Base-by-base conservation (phyloP, 139 green algal genomes). In the Auxenochlorella protothecoides region DNA sequence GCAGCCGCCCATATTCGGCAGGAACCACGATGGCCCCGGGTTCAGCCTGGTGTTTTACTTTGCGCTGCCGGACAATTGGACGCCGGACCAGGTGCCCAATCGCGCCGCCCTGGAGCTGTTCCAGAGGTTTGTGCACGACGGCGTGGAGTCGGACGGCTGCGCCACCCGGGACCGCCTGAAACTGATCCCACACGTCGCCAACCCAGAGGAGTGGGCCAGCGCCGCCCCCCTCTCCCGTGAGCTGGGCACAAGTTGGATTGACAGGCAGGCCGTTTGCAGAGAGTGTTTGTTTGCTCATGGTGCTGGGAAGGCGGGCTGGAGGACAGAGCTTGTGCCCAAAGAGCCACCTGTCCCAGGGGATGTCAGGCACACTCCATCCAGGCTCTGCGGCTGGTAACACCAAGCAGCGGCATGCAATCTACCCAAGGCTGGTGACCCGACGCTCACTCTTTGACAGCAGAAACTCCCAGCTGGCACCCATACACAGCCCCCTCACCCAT, bases 1-100 rank as follows among this genome's bases (percentile, higher is more conserved):
- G 69, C 76, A 90, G 83, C 64, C 89, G 2, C 64, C 84, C 7
- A 16, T 92, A 12, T 95, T 95, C 72, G 87, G 87, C 10, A 64
- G 66, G 54, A 76, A 73, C 27, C 27, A 44, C 27, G 89, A 93
- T 44, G 87, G 90, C 2, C 69, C 74, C 4, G 83, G 85, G 9
- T 72, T 87, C 60, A 87, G 74, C 75, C 81, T 96, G 55, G 81
- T 96, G 3, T 91, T 84, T 68, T 96, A 92, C 73, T 94, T 91
- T 72, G 74, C 59, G 6, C 72, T 96, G 69, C 83, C 83, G 14
- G 76, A 90, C n/a, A 81, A 82, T 16, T 91, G 87, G 78, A 76
- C 91, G 52, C 79, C 85, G 3, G 59, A 64, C n/a, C 70, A 72
- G 53, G 79, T 78, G 54, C 13, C 55, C 3, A 90, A 89, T 80